Evolutionary conservation across 208 protist genomes (phyloP).

Genomic region (Trypanosoma brucei): DNA sequence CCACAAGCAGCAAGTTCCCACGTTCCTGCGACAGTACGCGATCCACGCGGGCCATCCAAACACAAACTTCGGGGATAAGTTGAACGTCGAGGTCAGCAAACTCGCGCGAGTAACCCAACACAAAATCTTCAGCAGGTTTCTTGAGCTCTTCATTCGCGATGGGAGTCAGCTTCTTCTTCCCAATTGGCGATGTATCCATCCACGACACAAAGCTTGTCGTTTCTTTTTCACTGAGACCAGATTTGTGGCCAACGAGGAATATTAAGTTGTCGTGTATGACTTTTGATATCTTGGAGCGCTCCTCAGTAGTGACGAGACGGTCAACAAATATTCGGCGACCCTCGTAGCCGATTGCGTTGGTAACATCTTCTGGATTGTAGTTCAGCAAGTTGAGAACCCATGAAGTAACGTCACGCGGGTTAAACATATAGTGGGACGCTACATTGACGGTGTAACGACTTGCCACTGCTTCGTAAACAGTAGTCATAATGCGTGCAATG

Average conservation of each 20-base stretch:
- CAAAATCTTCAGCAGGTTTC: conserved; percentile 54
- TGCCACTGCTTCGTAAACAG: conserved; percentile 90
- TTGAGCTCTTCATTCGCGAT: conserved; percentile 69
- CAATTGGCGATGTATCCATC: conserved; percentile 22
- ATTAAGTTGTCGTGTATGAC: conserved; percentile 75
- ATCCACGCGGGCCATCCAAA: conserved; percentile 93
- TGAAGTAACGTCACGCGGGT: conserved; percentile 94
- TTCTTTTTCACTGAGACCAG: conserved; percentile 60
- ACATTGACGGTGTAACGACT: conserved; percentile 92
- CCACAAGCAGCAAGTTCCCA: conserved; percentile 93
- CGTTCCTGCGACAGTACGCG: conserved; percentile 92
- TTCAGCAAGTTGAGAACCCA: conserved; percentile 92
- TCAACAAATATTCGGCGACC: conserved; percentile 93
- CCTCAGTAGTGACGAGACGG: conserved; percentile 85
- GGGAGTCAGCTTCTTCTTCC: conserved; percentile 46
- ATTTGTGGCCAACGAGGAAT: conserved; percentile 68
- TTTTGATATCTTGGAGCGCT: conserved; percentile 67
- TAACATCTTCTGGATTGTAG: conserved; percentile 84
- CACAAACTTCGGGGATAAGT: conserved; percentile 94
- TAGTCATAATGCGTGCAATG: conserved; percentile 92
- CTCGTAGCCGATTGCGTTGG: conserved; percentile 92
- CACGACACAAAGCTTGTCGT: conserved; percentile 60
- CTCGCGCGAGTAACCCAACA: conserved; percentile 92
- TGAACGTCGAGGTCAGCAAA: conserved; percentile 90
- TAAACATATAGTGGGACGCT: conserved; percentile 97